Evolutionary conservation across 441 rosid genomes (phyloP).

Genomic region (Flueggea neowawraea): DNA sequence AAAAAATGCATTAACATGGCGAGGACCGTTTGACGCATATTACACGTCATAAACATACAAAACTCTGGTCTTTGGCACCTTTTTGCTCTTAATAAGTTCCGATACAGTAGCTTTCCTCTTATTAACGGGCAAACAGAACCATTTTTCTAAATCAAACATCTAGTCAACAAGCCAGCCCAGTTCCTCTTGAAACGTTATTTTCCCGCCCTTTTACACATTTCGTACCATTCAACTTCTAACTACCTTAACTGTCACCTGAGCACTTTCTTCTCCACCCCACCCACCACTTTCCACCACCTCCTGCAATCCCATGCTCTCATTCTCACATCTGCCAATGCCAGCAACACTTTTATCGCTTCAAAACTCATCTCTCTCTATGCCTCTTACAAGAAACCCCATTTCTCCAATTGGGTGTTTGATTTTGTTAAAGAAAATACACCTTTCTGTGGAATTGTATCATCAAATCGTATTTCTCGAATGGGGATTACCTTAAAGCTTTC

Average conservation of each 20-base stretch:
- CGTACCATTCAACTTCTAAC: conserved; percentile 21
- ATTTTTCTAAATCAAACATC: too few species aligned
- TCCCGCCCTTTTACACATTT: conserved; percentile 8
- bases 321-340: conserved; percentile 42
- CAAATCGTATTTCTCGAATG: conserved; percentile 57
- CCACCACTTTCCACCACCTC: conserved; percentile 31
- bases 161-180: neutral
- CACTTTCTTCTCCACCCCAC: conserved; percentile 26
- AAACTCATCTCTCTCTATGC: conserved; percentile 59
- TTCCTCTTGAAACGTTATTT: neutral
- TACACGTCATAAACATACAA: too few species aligned
- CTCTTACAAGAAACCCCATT: conserved; percentile 24
- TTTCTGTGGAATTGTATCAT: conserved; percentile 67
- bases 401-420: conserved; percentile 34
- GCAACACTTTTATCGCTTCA: conserved; percentile 47
- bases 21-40: too few species aligned
- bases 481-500: conserved; percentile 32
- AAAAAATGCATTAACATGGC: too few species aligned
- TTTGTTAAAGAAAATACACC: conserved; percentile 29
- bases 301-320: conserved; percentile 42
- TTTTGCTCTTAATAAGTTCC: too few species aligned
- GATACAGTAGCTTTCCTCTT: too few species aligned
- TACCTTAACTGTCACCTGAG: conserved; percentile 29
- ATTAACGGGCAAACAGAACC: conserved; percentile 13
- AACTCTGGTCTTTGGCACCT: too few species aligned